Base-by-base conservation (phyloP, 805 yeast species). In the Candida namnaoensis region DNA sequence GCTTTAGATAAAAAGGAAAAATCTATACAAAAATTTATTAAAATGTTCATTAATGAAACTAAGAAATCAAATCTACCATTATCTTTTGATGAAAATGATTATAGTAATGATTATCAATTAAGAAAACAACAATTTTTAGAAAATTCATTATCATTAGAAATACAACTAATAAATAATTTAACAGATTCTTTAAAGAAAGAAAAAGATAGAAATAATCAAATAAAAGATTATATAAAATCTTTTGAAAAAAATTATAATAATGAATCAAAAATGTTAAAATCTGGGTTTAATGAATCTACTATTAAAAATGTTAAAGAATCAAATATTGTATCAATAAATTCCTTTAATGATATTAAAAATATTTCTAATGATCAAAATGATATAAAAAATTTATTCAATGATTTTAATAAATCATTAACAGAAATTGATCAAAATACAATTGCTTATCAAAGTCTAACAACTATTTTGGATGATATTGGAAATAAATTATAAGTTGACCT, bases 101-200 rank as follows among this genome's bases (percentile, higher is more conserved):
- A 46, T 27, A 48, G 53, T 36, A 35, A 45, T 19, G 56, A 49
- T 36, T 48, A 46, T 37, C 56, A 51, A 32, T 11, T 43, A 8
- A 46, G 46, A 35, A 51, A 52, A 23, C 36, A 47, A 14, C 30
- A 36, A 7, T 51, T 44, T 25, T 24, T 53, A 10, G 40, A 47
- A 25, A 46, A 44, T 30, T 15, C 51, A 5, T 41, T 44, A 6
- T 44, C 53, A 4, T 49, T 46, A 37, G 58, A 55, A 32, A 8
- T 45, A 19, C 41, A 47, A 24, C 34, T 50, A n/a, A 42, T 52
- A 2, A 42, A 48, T 1, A 39, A 34, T 1, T 30, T 55, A 12
- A 44, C 47, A 23, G 45, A 44, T 14, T 26, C 50, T 1, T 27
- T 46, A 10, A 36, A 33, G 1, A 30, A 37, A 5, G 53, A 52